phyloP scores from a whole-genome alignment of 2,329 filamentous ascomycete species.

The Claviceps sp. region DNA sequence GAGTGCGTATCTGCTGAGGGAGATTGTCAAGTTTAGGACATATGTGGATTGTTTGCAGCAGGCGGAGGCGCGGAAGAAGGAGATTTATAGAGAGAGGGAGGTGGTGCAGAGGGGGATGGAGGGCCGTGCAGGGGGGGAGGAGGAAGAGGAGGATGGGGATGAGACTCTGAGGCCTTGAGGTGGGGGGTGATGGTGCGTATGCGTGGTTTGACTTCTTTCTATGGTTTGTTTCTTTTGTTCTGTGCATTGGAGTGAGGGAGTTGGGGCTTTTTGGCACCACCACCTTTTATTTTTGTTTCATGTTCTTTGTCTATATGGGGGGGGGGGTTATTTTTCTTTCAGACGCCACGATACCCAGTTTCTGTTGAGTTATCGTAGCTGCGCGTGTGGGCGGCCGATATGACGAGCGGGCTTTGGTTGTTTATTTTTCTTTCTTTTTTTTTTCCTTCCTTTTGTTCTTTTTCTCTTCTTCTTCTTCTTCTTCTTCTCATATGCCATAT shows the following conservation, averaged over 20 bases:
- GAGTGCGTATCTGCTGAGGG: slow-evolving; percentile 75
- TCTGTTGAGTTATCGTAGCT: background rate
- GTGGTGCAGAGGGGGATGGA: slow-evolving; percentile 33
- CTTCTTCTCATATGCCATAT: background rate
- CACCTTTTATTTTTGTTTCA: background rate
- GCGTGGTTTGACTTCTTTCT: background rate
- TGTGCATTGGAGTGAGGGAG: too few relatives aligned
- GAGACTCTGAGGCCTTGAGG: slow-evolving; percentile 20
- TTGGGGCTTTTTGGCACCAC: background rate
- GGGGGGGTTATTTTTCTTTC: background rate
- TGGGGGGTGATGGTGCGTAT: too few relatives aligned
- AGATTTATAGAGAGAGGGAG: slow-evolving; percentile 53
- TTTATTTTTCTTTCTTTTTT: background rate
- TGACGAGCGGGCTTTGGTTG: background rate
- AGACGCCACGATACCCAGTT: background rate
- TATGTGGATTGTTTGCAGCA: slow-evolving; percentile 77
- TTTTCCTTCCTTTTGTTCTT: background rate
- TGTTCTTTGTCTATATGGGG: background rate
- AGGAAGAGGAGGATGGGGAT: slow-evolving; percentile 21
- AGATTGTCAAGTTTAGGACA: slow-evolving; percentile 93
- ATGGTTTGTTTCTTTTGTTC: background rate
- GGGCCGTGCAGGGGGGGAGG: slow-evolving; percentile 25
- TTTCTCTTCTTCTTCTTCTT: background rate
- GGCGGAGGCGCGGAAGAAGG: slow-evolving; percentile 55
- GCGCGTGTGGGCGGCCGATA: background rate